These are phyloP conservation scores for Colletotrichum lupini DNA, from an alignment of 2,329 filamentous ascomycete genomes.

Conservation along the genomic window DNA sequence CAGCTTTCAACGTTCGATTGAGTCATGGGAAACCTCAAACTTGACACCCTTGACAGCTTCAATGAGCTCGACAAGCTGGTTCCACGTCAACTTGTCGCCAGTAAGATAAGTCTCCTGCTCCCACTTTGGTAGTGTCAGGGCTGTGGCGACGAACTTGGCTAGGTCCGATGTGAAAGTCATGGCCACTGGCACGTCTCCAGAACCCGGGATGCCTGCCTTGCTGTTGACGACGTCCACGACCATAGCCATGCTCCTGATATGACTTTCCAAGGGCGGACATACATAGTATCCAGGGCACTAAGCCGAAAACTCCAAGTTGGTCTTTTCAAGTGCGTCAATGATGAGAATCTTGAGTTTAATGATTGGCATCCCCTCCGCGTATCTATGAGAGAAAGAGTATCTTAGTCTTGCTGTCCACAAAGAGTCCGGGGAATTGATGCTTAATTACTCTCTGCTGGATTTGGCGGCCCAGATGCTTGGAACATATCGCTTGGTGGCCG, in stretches of 20 bases:
- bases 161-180: constrained; percentile 3
- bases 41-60: constrained; percentile 51
- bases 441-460: not conserved
- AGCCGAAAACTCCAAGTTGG: constrained; percentile 47
- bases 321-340: constrained; percentile 54
- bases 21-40: constrained; percentile 47
- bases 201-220: constrained; percentile 8
- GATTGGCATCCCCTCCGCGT: not conserved
- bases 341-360: constrained; percentile 50
- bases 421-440: constrained; percentile 46
- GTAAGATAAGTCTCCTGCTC: constrained; percentile 43
- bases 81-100: constrained; percentile 49
- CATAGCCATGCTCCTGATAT: constrained; percentile 24
- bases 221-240: constrained; percentile 9
- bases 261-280: no score
- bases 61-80: constrained; percentile 48
- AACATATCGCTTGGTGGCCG: constrained; percentile 51
- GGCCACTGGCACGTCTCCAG: constrained; percentile 6
- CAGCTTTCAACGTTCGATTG: constrained; percentile 45
- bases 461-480: constrained; percentile 53
- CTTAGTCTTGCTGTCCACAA: constrained; percentile 48
- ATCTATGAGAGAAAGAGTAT: constrained; percentile 41
- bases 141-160: constrained; percentile 47
- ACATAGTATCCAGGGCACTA: constrained; percentile 27
- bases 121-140: constrained; percentile 52